These are phyloP conservation scores for Carnegiea gigantea DNA, from an alignment of 179 eudicot genomes.

Conservation along the genomic window DNA sequence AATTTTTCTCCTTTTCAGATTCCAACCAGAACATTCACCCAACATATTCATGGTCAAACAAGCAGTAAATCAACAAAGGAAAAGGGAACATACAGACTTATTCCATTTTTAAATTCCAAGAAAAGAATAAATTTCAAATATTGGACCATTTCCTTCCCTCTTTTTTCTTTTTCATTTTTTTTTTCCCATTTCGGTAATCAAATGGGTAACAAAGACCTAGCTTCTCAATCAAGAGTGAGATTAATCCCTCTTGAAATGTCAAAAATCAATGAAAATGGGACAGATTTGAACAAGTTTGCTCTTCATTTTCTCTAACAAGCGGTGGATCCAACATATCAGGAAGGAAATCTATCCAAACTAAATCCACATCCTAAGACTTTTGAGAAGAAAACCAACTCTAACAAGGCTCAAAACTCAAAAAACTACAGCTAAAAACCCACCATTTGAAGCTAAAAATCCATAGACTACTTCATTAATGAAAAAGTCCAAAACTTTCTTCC, in stretches of 20 bases:
- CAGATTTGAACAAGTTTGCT: neutral
- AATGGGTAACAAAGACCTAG: neutral
- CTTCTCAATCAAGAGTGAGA: constrained; percentile 4
- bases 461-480: neutral
- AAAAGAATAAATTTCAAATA: constrained; percentile 5
- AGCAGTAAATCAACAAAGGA: constrained; percentile 17
- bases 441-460: neutral
- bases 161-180: neutral
- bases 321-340: too few species aligned
- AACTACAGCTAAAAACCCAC: neutral
- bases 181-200: neutral
- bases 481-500: constrained; percentile 3
- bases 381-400: too few species aligned
- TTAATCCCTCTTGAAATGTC: neutral
- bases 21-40: neutral
- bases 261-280: neutral
- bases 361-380: too few species aligned
- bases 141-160: constrained; percentile 11
- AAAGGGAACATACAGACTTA: neutral
- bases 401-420: too few species aligned
- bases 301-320: too few species aligned
- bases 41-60: constrained; percentile 18
- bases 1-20: neutral
- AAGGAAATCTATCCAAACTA: too few species aligned
- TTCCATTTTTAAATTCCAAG: constrained; percentile 18